Conservation (phyloP, 2,329 filamentous ascomycete genomes). For the Cercospora nicotianae region DNA sequence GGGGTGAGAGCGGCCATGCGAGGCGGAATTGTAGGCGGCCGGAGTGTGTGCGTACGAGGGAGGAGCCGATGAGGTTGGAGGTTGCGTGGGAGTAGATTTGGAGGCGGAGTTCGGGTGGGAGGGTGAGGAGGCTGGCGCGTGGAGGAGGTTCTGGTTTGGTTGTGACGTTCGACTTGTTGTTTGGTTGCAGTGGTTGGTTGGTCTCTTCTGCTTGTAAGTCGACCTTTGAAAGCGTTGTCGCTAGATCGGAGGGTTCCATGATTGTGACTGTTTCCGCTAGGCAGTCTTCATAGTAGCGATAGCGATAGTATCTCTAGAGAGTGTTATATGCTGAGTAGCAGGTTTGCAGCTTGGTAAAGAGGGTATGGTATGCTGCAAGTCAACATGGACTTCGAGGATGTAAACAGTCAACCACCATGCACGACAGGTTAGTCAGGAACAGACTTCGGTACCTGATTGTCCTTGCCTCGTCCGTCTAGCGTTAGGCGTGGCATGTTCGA, state of each 20-base stretch:
- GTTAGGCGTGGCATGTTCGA: not conserved
- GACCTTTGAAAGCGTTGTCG: not conserved
- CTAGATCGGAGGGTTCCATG: not conserved
- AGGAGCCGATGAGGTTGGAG: conserved; percentile 4
- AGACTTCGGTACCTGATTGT: not conserved
- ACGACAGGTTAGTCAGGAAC: not conserved
- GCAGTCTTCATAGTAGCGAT: not conserved
- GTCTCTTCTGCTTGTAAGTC: not conserved
- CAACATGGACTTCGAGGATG: not conserved
- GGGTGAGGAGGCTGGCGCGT: not conserved
- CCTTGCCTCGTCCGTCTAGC: not conserved
- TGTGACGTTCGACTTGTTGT: not conserved
- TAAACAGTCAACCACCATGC: not conserved
- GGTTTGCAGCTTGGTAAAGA: not conserved
- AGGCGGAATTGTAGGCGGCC: conserved; percentile 14
- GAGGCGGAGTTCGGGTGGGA: conserved; percentile 22
- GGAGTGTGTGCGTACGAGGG: conserved; percentile 7
- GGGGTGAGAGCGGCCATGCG: conserved; percentile 15
- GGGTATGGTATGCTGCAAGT: not conserved
- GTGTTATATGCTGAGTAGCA: not conserved
- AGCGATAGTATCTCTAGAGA: not conserved
- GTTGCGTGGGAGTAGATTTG: conserved; percentile 18
- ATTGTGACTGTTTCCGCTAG: not conserved
- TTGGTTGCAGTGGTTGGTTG: not conserved
- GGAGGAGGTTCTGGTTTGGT: not conserved